Evolutionary conservation across 23 red algal genomes (phyloP), one percentile per base, ranked within the genome.

Genomic region (Gracilaria gracilis): DNA sequence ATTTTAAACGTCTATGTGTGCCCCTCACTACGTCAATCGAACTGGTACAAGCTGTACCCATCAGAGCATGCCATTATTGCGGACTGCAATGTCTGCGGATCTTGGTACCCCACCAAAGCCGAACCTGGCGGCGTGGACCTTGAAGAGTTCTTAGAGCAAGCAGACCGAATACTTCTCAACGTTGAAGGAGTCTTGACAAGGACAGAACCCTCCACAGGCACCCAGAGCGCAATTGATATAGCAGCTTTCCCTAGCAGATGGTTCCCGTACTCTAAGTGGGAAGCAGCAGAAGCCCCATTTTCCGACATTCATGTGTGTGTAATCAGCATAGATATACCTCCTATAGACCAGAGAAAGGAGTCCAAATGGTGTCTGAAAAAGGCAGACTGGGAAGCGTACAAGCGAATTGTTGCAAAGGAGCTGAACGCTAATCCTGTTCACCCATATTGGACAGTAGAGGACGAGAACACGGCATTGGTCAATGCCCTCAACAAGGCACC

Each of bases 141-240:
- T n/a, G n/a, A n/a, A n/a, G n/a, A n/a, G n/a, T n/a, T n/a, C n/a
- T n/a, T n/a, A n/a, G n/a, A n/a, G n/a, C n/a, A n/a, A n/a, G n/a
- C n/a, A n/a, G n/a, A n/a, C 42, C 42, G 42, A 11, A 46, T 46
- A 46, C 11, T 46, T 7, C 42, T 70, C 1, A 70, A 70, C 17
- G 23, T 34, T 2, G 65, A 70, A 5, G 65, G 65, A 28, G 28
- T 34, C 3, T 25, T 25, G 35, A 70, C 65, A 34, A 33, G 65
- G 12, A 70, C 65, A 36, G 65, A 70, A 5, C 65, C 65, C 1
- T 70, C 65, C 1, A 70, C 9, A 35, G 65, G 65, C 4, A 70
- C 65, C 4, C 65, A 70, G 17, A 70, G 28, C 35, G 65, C 65
- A 70, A 70, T 70, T 35, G 65, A 28, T 34, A 38, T 70, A 35